phyloP scores from a whole-genome alignment of 352 stramenopile species.

The Phytophthora citricola region DNA sequence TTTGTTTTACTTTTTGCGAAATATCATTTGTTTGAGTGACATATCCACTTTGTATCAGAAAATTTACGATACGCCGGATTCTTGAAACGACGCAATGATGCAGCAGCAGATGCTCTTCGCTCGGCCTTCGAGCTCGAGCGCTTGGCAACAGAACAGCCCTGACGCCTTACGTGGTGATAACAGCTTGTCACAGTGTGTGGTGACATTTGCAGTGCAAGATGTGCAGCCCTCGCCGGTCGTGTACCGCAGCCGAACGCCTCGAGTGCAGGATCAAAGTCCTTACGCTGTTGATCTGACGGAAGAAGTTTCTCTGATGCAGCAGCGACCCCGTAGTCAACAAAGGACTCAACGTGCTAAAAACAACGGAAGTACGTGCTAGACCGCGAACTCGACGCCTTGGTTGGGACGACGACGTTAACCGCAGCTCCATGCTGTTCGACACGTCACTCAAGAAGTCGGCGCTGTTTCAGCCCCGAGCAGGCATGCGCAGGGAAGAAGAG shows the following conservation, averaged over 20 bases:
- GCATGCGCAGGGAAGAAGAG: conserved; percentile 45
- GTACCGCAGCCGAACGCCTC: conserved; percentile 25
- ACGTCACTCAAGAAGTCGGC: conserved; percentile 54
- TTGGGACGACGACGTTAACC: conserved; percentile 55
- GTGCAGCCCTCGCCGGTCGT: conserved; percentile 47
- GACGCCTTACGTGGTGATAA: conserved; percentile 7
- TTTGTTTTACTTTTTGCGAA: no score
- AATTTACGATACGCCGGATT: not conserved
- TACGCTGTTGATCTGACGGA: conserved; percentile 17
- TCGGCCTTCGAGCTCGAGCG: not conserved
- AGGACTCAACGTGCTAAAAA: not conserved
- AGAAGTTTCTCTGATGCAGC: conserved; percentile 3
- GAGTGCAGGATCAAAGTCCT: not conserved
- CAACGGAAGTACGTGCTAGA: not conserved
- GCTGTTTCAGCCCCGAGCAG: conserved; percentile 56
- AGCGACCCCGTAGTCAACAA: conserved; percentile 2
- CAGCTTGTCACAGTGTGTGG: conserved; percentile 34
- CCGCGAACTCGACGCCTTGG: conserved; percentile 30
- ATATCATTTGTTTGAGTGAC: no score
- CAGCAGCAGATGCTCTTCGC: conserved; percentile 39
- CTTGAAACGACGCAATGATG: conserved; percentile 18
- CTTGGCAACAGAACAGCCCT: conserved; percentile 1
- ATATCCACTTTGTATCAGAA: no score
- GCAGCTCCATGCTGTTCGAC: conserved; percentile 51
- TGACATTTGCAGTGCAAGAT: conserved; percentile 60